Percentiles rank a stretch among this genome's conserved stretches.
Conservation (phyloP, 2,329 filamentous ascomycete genomes). For the Paradendryphiella salina region DNA sequence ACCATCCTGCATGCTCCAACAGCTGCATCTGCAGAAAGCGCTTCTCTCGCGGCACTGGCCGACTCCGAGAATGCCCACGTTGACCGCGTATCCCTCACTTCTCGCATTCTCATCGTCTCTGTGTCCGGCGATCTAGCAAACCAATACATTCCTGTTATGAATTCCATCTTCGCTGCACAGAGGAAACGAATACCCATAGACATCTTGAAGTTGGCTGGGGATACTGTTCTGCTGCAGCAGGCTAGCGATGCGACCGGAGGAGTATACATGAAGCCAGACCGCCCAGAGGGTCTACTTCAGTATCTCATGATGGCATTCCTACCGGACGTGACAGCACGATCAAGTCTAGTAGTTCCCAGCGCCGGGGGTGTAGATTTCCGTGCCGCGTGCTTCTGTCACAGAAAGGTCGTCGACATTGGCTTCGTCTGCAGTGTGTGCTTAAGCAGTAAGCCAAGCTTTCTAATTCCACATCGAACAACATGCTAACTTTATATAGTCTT, state of each 20-base stretch:
- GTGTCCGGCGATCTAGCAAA: slow-evolving; percentile 85
- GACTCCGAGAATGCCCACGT: slow-evolving; percentile 44
- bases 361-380: slow-evolving; percentile 91
- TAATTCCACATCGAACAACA: slow-evolving; percentile 9
- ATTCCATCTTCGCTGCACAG: slow-evolving; percentile 93
- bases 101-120: slow-evolving; percentile 85
- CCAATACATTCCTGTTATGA: slow-evolving; percentile 98
- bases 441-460: slow-evolving; percentile 61
- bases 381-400: slow-evolving; percentile 97
- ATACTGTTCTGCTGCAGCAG: slow-evolving; percentile 92
- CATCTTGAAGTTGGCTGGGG: slow-evolving; percentile 80
- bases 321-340: slow-evolving; percentile 67
- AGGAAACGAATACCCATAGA: slow-evolving; percentile 88
- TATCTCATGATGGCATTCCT: slow-evolving; percentile 94
- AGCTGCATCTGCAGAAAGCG: slow-evolving; percentile 50
- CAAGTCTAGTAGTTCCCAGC: slow-evolving; percentile 74
- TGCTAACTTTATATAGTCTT: slow-evolving; percentile 37
- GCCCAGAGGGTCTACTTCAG: slow-evolving; percentile 69
- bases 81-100: slow-evolving; percentile 61
- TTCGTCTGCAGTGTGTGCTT: slow-evolving; percentile 97
- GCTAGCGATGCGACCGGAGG: slow-evolving; percentile 75
- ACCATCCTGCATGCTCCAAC: slow-evolving; percentile 55
- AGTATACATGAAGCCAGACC: slow-evolving; percentile 64
- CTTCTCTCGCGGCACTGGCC: slow-evolving; percentile 50
- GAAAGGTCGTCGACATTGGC: slow-evolving; percentile 84